Conservation (phyloP, 352 stramenopile genomes). For the Pythium oligandrum region DNA sequence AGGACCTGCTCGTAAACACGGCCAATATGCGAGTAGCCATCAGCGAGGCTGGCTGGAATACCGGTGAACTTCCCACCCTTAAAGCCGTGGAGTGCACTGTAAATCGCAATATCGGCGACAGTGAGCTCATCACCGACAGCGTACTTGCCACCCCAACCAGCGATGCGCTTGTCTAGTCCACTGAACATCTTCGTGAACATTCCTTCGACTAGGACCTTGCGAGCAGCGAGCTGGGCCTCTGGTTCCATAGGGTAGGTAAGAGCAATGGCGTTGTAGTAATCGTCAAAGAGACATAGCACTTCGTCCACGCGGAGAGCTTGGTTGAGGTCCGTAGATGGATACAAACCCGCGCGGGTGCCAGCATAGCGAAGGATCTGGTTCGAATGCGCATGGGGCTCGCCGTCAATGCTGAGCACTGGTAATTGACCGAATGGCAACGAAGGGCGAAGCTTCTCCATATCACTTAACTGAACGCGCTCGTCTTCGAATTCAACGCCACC, state of each 20-base stretch:
- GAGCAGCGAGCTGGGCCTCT: slow-evolving; percentile 7
- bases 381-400: slow-evolving; percentile 37
- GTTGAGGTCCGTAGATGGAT: slow-evolving; percentile 22
- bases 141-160: slow-evolving; percentile 12
- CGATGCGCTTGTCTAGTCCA: slow-evolving; percentile 9
- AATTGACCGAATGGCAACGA: slow-evolving; percentile 30
- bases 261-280: slow-evolving; percentile 15
- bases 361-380: slow-evolving; percentile 33
- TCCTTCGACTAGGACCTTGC: slow-evolving; percentile 9
- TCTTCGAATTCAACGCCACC: slow-evolving; percentile 55
- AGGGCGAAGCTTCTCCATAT: slow-evolving; percentile 22
- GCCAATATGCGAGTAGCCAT: slow-evolving; percentile 19
- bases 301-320: slow-evolving; percentile 10
- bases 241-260: slow-evolving; percentile 15
- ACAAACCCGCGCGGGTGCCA: slow-evolving; percentile 23
- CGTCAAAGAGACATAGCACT: slow-evolving; percentile 13
- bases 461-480: slow-evolving; percentile 11
- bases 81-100: slow-evolving; percentile 17
- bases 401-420: slow-evolving; percentile 26
- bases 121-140: too few relatives aligned
- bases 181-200: slow-evolving; percentile 5
- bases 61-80: slow-evolving; percentile 18
- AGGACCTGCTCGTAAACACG: slow-evolving; percentile 23
- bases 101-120: slow-evolving; percentile 32
- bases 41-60: slow-evolving; percentile 18